A percentile compares a stretch with the other conserved stretches of the same genome.
These are phyloP conservation scores for Elongisporangium prolatum DNA, from an alignment of 352 stramenopile genomes.

Conservation along the genomic window DNA sequence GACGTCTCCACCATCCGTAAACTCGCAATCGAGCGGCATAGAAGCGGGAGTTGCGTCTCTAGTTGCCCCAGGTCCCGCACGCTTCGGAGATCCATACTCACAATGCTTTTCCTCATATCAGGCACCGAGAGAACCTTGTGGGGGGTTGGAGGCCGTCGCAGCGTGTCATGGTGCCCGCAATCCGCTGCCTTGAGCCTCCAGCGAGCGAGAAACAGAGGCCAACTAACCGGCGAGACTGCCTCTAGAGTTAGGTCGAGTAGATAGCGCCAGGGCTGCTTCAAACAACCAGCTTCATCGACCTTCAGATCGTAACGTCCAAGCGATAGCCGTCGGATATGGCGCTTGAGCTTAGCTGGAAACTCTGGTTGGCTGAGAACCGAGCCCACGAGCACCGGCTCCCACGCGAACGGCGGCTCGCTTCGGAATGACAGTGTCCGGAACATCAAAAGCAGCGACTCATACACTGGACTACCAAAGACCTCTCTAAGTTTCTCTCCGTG, in stretches of 20 bases:
- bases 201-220: constrained; percentile 45
- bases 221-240: constrained; percentile 38
- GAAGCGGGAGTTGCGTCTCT: constrained; percentile 28
- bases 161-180: neutral
- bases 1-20: neutral
- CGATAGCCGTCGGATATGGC: constrained; percentile 10
- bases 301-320: neutral
- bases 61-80: constrained; percentile 37
- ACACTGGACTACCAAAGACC: constrained; percentile 14
- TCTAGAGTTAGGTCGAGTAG: constrained; percentile 28
- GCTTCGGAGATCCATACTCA: constrained; percentile 31
- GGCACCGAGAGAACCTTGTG: constrained; percentile 22
- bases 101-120: constrained; percentile 21
- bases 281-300: neutral
- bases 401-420: constrained; percentile 18
- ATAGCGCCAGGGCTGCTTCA: constrained; percentile 18
- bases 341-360: constrained; percentile 26
- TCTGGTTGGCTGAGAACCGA: constrained; percentile 14
- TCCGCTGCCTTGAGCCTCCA: constrained; percentile 24
- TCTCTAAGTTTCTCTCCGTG: constrained; percentile 22
- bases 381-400: constrained; percentile 33
- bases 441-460: constrained; percentile 5
- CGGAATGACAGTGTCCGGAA: constrained; percentile 20
- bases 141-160: constrained; percentile 6
- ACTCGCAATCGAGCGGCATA: constrained; percentile 13